Evolutionary conservation across 352 stramenopile species (phyloP).

Genomic region (Halophytophthora batemanensis): DNA sequence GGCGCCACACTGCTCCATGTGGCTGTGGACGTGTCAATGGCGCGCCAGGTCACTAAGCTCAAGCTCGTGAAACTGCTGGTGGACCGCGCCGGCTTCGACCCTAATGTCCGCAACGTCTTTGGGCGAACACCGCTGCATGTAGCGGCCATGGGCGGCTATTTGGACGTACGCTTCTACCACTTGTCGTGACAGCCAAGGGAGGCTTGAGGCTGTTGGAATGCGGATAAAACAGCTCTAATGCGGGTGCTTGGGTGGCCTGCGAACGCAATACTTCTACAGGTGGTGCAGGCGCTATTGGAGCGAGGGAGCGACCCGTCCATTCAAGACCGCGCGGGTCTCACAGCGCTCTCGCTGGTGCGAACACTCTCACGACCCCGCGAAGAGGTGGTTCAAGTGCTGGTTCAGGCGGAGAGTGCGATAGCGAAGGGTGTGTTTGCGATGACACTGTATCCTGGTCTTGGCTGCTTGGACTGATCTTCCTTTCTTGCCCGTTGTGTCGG

Average conservation of each 20-base stretch:
- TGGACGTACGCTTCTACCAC: constrained; percentile 33
- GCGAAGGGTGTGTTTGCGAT: constrained; percentile 1
- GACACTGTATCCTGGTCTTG: not conserved
- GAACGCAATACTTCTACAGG: constrained; percentile 15
- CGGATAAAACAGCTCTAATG: too few relatives aligned
- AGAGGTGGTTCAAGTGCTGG: constrained; percentile 60
- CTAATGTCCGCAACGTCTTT: constrained; percentile 68
- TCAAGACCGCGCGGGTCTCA: constrained; percentile 59
- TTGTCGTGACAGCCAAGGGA: not conserved
- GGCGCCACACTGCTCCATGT: constrained; percentile 66
- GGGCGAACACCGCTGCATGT: constrained; percentile 71
- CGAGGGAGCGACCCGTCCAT: constrained; percentile 43
- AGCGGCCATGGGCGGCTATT: constrained; percentile 61
- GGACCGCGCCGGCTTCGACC: constrained; percentile 66
- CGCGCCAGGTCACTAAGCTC: constrained; percentile 60
- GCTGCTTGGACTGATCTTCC: constrained; percentile 1
- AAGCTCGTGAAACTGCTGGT: constrained; percentile 67
- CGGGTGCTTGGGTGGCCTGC: not conserved
- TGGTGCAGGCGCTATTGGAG: constrained; percentile 53
- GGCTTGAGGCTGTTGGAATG: not conserved
- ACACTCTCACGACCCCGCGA: constrained; percentile 62
- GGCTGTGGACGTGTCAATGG: constrained; percentile 63
- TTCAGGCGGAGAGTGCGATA: constrained; percentile 37
- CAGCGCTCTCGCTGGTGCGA: constrained; percentile 59
- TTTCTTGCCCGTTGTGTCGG: constrained; percentile 5